Evolutionary conservation across 371 early-diverging fungal genomes (phyloP), one percentile per base, ranked within the genome.

Genomic region (Mucor irregularis): DNA sequence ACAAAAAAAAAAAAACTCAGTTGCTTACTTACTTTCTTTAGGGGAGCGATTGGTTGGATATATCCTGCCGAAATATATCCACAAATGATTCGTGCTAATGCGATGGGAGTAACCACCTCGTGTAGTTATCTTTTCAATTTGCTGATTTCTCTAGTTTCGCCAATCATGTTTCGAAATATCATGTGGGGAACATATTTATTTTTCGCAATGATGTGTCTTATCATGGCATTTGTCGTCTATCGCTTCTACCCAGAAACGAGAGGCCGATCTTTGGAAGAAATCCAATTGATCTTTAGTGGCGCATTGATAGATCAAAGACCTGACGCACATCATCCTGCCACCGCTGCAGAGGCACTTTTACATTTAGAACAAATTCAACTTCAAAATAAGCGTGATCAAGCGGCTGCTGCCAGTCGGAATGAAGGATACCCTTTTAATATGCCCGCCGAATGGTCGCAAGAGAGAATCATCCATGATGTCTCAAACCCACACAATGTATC

Each of bases 11-110:
- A 56, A 6, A 38, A n/a, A 3, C 1, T 26, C 3, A 37, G 13
- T 13, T 16, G 10, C 3, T 34, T n/a, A 31, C 16, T 14, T 9
- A n/a, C 10, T 9, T 42, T 35, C 5, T 39, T 21, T 40, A 58
- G 58, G 93, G 94, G 94, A 7, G 94, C 95, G 26, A 78, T 91
- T 43, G 91, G 89, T 17, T 95, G 95, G 96, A 86, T 90, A 56
- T 92, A 92, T 71, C 92, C 93, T 30, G 83, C 92, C 90, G 67
- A 66, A 26, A 66, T 66, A 2, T 66, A 66, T 25, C 67, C 67
- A 8, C 67, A 81, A 58, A 78, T 82, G 46, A 70, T 86, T 51
- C 85, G 87, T 48, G 82, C 89, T 58, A 92, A 92, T 74, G 94
- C 88, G 35, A 84, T 89, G 62, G 90, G 88, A 31, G 59, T 91